Base-by-base conservation (phyloP, 139 green algal species). In the Volvox reticuliferus region DNA sequence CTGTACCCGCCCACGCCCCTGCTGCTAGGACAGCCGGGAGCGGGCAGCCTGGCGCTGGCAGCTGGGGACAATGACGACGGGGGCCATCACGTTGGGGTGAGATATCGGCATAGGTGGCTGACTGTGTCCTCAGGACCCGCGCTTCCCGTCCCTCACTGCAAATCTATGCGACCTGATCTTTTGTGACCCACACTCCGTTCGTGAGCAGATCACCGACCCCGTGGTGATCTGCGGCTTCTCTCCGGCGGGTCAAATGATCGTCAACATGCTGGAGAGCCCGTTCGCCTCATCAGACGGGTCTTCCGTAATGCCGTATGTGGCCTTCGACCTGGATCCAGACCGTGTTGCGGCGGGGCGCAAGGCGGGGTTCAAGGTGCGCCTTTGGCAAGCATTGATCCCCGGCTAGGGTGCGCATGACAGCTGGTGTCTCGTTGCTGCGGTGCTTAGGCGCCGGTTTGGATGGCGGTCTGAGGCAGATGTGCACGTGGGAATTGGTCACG, bases 211-310 rank as follows among this genome's bases (percentile, higher is more conserved):
- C 1, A 1, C 75, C 9, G 32, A 84, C 86, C 55, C 86, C 18
- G 55, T 90, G 13, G 75, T 90, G 50, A 84, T 90, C 75, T 90
- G 86, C 86, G 86, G 86, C 86, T 90, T 90, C 86, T 85, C 86
- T 17, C 86, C 86, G 14, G 86, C 86, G 0, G 86, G 86, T 24
- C 97, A 98, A 92, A 92, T 97, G 86, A 88, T 99, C 79, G 97
- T 95, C 61, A 99, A 98, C 94, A 96, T 99, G 94, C 92, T 99
- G 90, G 93, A 96, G 28, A 93, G 85, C 32, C 97, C 97, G 12
- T 65, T 98, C 33, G 86, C 87, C 1, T 81, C 88, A 18, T 28
- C 68, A 63, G 67, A 65, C 26, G 91, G 83, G 26, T 26, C n/a
- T 0, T 36, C 80, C 1, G 55, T 81, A 21, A 76, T 93, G 44